These are phyloP conservation scores for Heliamphora exappendiculata DNA, from an alignment of 148 eudicot genomes.

Conservation along the genomic window DNA sequence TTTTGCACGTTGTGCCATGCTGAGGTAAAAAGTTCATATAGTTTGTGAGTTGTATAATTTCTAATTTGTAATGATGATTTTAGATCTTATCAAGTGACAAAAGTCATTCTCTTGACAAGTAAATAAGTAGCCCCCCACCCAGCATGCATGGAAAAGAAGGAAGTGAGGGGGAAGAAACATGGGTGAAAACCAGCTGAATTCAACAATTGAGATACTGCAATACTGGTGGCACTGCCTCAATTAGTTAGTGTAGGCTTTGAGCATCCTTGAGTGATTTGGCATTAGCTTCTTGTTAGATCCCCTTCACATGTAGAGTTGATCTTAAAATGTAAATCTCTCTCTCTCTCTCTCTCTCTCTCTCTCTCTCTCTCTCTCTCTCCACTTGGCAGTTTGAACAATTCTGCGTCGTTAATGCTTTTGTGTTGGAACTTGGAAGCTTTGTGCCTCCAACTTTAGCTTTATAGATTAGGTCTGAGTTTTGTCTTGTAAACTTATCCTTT, in stretches of 20 bases:
- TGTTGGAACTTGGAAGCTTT: not conserved
- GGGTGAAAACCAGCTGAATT: not conserved
- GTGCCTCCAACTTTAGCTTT: not conserved
- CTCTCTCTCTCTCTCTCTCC: too few relatives aligned
- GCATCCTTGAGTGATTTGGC: not conserved
- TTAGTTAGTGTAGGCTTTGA: not conserved
- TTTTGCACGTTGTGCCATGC: slow-evolving; percentile 92
- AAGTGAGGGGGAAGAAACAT: too few relatives aligned
- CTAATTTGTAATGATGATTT: not conserved
- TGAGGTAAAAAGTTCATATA: slow-evolving; percentile 77
- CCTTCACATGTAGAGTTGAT: not conserved
- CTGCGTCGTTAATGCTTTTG: not conserved
- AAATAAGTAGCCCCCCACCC: not conserved
- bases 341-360: too few relatives aligned
- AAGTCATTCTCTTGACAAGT: not conserved
- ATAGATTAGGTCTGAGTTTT: too few relatives aligned
- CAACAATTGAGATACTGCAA: not conserved
- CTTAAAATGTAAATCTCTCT: not conserved
- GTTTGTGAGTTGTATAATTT: not conserved
- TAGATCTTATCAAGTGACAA: not conserved
- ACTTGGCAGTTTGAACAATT: not conserved
- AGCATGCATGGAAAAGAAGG: not conserved
- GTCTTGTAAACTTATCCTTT: not conserved
- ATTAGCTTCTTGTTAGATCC: not conserved
- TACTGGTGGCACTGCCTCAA: not conserved